Evolutionary conservation across 371 early-diverging fungal genomes (phyloP).

Genomic region (Rhizopus delemar): DNA sequence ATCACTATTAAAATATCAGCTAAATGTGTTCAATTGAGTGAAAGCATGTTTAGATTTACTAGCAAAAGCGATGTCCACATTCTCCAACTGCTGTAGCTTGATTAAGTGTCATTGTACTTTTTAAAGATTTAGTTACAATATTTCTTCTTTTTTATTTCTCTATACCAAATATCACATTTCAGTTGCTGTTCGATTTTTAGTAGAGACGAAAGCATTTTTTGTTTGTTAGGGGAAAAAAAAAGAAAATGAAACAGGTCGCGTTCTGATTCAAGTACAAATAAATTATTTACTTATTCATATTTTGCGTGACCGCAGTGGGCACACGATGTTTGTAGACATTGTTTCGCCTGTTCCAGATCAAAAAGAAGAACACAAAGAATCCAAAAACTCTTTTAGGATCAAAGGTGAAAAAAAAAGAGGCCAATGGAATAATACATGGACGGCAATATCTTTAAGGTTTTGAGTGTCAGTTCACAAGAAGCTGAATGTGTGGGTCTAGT

Average conservation of each 20-base stretch:
- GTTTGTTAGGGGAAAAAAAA: neutral
- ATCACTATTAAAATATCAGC: neutral
- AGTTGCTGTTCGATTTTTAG: slow-evolving; percentile 3
- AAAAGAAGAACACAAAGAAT: no score
- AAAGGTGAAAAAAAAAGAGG: no score
- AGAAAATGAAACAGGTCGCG: neutral
- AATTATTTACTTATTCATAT: neutral
- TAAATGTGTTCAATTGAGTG: no score
- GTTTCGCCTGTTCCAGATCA: no score
- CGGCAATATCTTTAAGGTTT: no score
- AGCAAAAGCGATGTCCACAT: slow-evolving; percentile 23
- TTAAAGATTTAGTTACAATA: neutral
- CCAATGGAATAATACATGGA: no score
- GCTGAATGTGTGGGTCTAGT: no score
- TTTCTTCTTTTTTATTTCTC: neutral
- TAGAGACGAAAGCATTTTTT: slow-evolving; percentile 8
- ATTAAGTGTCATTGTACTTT: neutral
- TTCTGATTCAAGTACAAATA: no score
- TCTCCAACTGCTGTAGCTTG: slow-evolving; percentile 8
- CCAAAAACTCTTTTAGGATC: no score
- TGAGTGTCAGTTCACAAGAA: no score
- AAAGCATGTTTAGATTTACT: slow-evolving; percentile 3
- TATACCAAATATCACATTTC: slow-evolving; percentile 11
- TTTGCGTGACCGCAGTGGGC: neutral
- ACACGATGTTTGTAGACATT: no score